phyloP scores from a whole-genome alignment of 106 monocot species.

The Ottelia alismoides region DNA sequence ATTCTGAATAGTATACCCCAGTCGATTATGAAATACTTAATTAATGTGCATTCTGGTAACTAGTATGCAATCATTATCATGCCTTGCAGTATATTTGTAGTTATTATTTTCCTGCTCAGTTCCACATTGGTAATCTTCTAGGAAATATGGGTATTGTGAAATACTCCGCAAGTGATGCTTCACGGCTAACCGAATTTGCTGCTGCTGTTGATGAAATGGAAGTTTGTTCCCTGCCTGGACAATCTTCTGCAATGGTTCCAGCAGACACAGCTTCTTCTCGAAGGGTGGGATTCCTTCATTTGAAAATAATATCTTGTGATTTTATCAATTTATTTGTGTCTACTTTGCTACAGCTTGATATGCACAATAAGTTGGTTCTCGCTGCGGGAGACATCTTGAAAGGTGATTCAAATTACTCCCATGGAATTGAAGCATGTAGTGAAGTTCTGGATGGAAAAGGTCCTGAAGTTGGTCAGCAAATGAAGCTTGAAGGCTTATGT shows the following conservation, averaged over 20 bases:
- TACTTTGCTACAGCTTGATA: constrained; percentile 34
- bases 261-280: constrained; percentile 1
- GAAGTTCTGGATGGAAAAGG: constrained; percentile 70
- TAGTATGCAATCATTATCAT: too few species aligned
- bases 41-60: too few species aligned
- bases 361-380: constrained; percentile 50
- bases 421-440: constrained; percentile 87
- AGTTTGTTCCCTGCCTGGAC: not conserved
- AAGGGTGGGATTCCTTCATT: constrained; percentile 28
- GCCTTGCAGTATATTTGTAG: too few species aligned
- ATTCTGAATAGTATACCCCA: too few species aligned
- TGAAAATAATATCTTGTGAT: not conserved
- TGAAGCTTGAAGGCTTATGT: constrained; percentile 75
- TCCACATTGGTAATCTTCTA: too few species aligned
- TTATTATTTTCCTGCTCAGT: too few species aligned
- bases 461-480: constrained; percentile 30
- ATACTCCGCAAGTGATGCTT: constrained; percentile 50
- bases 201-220: constrained; percentile 22
- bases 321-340: not conserved
- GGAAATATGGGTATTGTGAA: too few species aligned
- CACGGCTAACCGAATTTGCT: constrained; percentile 24
- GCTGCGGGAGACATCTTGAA: constrained; percentile 44
- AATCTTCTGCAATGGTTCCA: not conserved
- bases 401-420: constrained; percentile 31
- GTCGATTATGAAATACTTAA: too few species aligned